phyloP scores from a whole-genome alignment of 345 rosid species.

The Mangifera indica region DNA sequence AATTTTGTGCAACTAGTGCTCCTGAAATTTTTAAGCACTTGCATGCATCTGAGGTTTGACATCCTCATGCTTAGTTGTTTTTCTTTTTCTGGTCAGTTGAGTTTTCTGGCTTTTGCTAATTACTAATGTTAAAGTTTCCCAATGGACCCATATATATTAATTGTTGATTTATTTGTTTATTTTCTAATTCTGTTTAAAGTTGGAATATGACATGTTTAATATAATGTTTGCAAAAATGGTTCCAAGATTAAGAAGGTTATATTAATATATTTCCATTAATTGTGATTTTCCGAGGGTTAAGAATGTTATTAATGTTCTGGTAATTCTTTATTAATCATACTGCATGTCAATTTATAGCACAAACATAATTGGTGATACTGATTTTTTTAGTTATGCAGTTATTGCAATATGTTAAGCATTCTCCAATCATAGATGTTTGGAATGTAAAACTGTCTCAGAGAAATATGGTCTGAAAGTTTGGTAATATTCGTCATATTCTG shows the following conservation, averaged over 20 bases:
- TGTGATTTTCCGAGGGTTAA: neutral
- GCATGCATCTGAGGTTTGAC: constrained; percentile 35
- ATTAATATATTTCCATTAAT: neutral
- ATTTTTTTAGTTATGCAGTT: neutral
- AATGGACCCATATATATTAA: too few species aligned
- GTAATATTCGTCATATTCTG: neutral
- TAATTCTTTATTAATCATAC: neutral
- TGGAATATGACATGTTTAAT: neutral
- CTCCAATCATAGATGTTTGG: neutral
- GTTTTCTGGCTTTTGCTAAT: neutral
- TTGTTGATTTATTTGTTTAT: too few species aligned
- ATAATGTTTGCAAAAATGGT: neutral
- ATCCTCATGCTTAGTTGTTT: neutral
- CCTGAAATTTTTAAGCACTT: constrained; percentile 38
- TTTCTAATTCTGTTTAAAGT: neutral
- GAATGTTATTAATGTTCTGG: neutral
- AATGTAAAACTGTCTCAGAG: neutral
- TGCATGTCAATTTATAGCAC: neutral
- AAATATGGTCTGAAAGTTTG: neutral
- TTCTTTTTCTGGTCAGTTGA: neutral
- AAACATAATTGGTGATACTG: neutral
- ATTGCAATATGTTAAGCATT: neutral
- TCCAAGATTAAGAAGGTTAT: neutral
- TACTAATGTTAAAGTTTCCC: neutral
- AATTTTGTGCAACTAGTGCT: constrained; percentile 37